Base-by-base conservation (phyloP, 2,329 filamentous ascomycete genomes). In the Arachnomyces sp. region DNA sequence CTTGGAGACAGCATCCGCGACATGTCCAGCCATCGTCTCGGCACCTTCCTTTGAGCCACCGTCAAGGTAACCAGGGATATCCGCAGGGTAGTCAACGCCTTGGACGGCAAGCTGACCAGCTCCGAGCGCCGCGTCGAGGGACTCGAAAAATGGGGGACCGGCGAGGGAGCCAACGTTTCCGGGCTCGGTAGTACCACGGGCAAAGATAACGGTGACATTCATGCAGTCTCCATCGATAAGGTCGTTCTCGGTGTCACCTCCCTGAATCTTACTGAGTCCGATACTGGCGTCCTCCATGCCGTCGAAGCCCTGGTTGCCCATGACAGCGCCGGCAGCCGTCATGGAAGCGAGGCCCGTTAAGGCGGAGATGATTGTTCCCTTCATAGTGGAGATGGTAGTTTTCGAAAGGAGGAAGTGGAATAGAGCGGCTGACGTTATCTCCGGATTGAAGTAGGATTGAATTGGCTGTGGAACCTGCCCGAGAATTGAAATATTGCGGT, bases 111-210 rank as follows among this genome's bases (percentile, higher is more conserved):
- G 50, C 32, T 57, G 51, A 38, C 51, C 49, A 11, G 45, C 43
- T 2, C 53, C 51, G 34, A 55, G 31, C 0, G 50, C 45, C 31
- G 48, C 43, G 20, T 25, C 20, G 30, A 62, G 40, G 14, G 53
- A 40, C 2, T 40, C 43, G 0, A 53, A 57, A 2, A 62, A 50
- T 3, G 59, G 56, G 2, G 65, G 66, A 1, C 66, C 66, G 16
- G 64, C 52, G 7, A 67, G 52, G 0, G 50, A 51, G 7, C 66
- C 66, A 48, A 70, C 64, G 43, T 68, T 70, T 2, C 66, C 66
- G 2, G 48, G 17, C 45, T 69, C 66, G 9, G 49, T 52, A 2
- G 63, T 67, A 13, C 65, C 65, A 28, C 65, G 64, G 13, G 65
- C 65, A 40, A 65, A 68, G 38, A 68, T 62, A 38, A 68, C 55